Percentiles rank a stretch among this genome's conserved stretches.
These are phyloP conservation scores for Epicoccum nigrum DNA, from an alignment of 2,329 filamentous ascomycete genomes.

Conservation along the genomic window DNA sequence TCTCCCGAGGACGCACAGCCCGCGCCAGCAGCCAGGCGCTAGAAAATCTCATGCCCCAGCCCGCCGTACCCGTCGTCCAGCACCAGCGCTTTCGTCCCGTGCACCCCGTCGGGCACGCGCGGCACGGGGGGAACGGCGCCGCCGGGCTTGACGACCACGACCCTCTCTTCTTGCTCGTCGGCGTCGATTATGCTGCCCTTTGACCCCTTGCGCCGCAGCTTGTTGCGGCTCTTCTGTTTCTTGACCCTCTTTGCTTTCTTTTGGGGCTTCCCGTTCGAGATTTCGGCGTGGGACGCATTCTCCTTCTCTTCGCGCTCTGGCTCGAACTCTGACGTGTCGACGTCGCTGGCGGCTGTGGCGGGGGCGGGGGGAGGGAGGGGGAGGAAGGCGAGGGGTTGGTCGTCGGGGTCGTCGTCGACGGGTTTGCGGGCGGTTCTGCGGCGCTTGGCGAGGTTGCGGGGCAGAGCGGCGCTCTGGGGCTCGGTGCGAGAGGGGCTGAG, in stretches of 20 bases:
- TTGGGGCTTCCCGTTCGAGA: constrained; percentile 19
- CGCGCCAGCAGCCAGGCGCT: too few relatives aligned
- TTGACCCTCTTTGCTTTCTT: too few relatives aligned
- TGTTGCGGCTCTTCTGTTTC: too few relatives aligned
- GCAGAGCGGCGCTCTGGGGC: background rate
- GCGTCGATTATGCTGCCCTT: background rate
- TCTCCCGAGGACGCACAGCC: too few relatives aligned
- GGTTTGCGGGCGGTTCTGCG: background rate
- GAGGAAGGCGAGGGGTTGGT: constrained; percentile 2
- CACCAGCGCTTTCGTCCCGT: constrained; percentile 26
- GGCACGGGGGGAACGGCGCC: constrained; percentile 41
- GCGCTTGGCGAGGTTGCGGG: background rate
- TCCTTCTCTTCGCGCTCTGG: background rate
- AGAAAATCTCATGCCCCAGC: constrained; percentile 47
- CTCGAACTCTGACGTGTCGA: constrained; percentile 20
- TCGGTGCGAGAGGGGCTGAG: background rate
- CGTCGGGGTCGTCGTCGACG: background rate
- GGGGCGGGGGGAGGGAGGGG: background rate
- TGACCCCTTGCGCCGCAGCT: constrained; percentile 9
- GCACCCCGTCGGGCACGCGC: constrained; percentile 29
- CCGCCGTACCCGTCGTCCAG: constrained; percentile 42
- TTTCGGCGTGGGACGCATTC: background rate
- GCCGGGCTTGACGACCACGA: constrained; percentile 38
- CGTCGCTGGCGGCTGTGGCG: constrained; percentile 13
- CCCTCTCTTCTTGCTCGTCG: constrained; percentile 17